phyloP scores from a whole-genome alignment of 192 early-diverging fungal species.

The Funneliformis mosseae region DNA sequence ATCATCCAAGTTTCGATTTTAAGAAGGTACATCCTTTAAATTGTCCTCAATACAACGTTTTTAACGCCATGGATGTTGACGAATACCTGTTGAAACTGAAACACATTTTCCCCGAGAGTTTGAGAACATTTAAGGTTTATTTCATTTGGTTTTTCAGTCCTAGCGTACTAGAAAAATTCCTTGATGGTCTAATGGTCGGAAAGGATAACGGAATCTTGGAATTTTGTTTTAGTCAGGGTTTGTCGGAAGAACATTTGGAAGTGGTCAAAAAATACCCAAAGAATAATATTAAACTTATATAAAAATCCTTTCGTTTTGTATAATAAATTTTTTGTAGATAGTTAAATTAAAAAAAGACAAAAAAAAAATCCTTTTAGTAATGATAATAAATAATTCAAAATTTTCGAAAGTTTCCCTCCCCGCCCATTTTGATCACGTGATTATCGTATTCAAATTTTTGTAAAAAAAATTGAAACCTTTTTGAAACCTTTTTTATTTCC shows the following conservation, averaged over 20 bases:
- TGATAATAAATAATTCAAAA: too few species aligned
- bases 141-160: neutral
- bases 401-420: too few species aligned
- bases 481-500: too few species aligned
- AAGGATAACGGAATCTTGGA: neutral
- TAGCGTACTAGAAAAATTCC: neutral
- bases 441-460: too few species aligned
- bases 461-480: too few species aligned
- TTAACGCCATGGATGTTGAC: neutral
- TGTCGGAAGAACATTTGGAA: neutral
- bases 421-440: too few species aligned
- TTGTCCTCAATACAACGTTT: neutral
- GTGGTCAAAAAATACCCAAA: neutral
- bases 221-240: neutral
- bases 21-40: neutral
- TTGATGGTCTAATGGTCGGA: neutral
- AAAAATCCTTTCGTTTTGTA: neutral
- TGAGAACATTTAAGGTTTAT: neutral
- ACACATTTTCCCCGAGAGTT: neutral
- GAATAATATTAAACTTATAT: neutral
- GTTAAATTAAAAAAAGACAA: too few species aligned
- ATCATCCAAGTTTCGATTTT: neutral
- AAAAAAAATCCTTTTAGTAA: too few species aligned
- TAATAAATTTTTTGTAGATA: too few species aligned
- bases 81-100: neutral